Conservation (phyloP, 179 eudicot genomes). For the Nepenthes alata region DNA sequence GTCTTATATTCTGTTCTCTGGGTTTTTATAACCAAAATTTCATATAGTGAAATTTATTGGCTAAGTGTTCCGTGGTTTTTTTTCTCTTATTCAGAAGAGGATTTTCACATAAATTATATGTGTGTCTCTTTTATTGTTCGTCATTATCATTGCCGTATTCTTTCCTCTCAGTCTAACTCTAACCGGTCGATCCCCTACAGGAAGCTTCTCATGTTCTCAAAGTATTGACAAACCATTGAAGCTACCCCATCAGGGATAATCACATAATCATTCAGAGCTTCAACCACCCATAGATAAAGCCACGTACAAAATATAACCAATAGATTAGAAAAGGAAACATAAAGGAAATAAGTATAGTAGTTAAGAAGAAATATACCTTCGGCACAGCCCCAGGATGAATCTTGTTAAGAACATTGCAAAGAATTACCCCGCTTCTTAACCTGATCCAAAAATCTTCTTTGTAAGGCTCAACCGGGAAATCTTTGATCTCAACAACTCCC, state of each 20-base stretch:
- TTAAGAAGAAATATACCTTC: constrained; percentile 40
- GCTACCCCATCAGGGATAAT: constrained; percentile 83
- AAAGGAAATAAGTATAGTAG: background rate
- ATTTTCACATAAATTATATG: too few species aligned
- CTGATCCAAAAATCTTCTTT: constrained; percentile 91
- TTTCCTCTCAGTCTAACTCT: too few species aligned
- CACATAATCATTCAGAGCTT: constrained; percentile 65
- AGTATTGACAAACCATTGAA: constrained; percentile 70
- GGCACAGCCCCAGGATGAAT: constrained; percentile 77
- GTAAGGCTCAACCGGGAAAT: constrained; percentile 92
- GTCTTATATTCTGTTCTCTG: too few species aligned
- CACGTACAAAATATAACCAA: background rate
- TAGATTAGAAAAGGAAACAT: background rate
- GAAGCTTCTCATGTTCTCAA: constrained; percentile 83
- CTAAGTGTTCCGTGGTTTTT: too few species aligned
- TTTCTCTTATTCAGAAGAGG: too few species aligned
- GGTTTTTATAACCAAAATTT: too few species aligned
- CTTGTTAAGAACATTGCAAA: constrained; percentile 24
- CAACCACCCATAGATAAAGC: constrained; percentile 54
- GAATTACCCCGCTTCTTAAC: constrained; percentile 71
- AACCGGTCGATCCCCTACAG: constrained; percentile 6
- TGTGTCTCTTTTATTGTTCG: too few species aligned
- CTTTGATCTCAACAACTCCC: constrained; percentile 82
- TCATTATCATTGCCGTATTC: too few species aligned
- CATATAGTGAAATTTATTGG: too few species aligned